Conservation (phyloP, 2,329 filamentous ascomycete genomes). For the Fusarium sarcochroum region DNA sequence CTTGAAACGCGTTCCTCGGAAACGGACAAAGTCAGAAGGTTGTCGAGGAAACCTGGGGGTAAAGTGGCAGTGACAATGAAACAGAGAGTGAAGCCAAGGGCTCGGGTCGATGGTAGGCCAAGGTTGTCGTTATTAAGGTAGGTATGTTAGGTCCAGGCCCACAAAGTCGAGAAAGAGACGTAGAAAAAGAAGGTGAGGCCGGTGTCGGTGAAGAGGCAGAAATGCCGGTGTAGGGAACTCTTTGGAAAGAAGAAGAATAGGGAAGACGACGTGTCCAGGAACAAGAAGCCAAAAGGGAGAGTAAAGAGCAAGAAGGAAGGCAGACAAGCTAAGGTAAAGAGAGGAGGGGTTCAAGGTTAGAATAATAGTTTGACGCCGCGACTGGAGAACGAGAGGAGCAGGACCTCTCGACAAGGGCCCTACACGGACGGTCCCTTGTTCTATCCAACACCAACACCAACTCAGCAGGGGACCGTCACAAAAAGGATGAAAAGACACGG, state of each 20-base stretch:
- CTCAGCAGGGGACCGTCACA: constrained; percentile 34
- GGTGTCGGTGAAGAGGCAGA: constrained; percentile 28
- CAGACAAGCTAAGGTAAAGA: constrained; percentile 8
- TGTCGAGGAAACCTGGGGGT: constrained; percentile 24
- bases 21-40: constrained; percentile 25
- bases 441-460: constrained; percentile 42
- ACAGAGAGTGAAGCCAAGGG: constrained; percentile 17
- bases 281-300: constrained; percentile 6
- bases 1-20: constrained; percentile 32
- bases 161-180: constrained; percentile 14
- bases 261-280: constrained; percentile 17
- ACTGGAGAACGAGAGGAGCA: constrained; percentile 29
- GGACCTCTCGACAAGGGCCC: constrained; percentile 43
- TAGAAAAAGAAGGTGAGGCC: constrained; percentile 28
- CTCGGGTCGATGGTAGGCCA: constrained; percentile 5
- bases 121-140: constrained; percentile 14
- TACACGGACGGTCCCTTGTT: constrained; percentile 40
- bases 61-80: constrained; percentile 22
- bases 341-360: constrained; percentile 34
- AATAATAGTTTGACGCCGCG: constrained; percentile 28
- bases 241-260: constrained; percentile 31
- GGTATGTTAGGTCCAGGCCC: constrained; percentile 11
- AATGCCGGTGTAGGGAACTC: constrained; percentile 26
- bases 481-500: constrained; percentile 22
- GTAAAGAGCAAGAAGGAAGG: constrained; percentile 4